These are phyloP conservation scores for Coemansia reversa DNA, from an alignment of 192 early-diverging fungal species.

Conservation along the genomic window DNA sequence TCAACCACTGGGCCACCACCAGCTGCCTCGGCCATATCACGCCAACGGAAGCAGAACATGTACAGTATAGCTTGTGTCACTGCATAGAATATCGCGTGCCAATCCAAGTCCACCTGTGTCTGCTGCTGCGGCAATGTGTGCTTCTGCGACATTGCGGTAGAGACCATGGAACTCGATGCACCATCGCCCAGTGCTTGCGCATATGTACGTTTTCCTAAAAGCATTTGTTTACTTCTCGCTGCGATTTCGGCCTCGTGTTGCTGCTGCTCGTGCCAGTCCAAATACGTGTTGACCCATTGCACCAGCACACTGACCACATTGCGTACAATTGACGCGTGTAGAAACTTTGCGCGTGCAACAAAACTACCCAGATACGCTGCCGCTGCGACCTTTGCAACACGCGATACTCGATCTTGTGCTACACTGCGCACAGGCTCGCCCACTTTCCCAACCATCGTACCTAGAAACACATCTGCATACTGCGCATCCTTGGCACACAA, in stretches of 20 bases:
- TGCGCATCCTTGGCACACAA: slow-evolving; percentile 62
- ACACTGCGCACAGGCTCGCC: slow-evolving; percentile 46
- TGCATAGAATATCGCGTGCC: slow-evolving; percentile 81
- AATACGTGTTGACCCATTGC: slow-evolving; percentile 64
- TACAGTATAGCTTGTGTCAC: slow-evolving; percentile 88
- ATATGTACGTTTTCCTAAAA: slow-evolving; percentile 1
- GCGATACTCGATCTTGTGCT: slow-evolving; percentile 57
- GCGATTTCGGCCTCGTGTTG: slow-evolving; percentile 9
- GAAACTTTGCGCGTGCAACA: slow-evolving; percentile 80
- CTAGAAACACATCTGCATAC: slow-evolving; percentile 77
- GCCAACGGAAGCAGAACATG: slow-evolving; percentile 94
- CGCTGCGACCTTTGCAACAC: slow-evolving; percentile 71
- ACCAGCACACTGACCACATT: slow-evolving; percentile 67
- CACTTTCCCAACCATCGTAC: slow-evolving; percentile 64
- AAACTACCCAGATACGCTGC: slow-evolving; percentile 85
- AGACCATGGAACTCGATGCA: background rate
- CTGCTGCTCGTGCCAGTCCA: slow-evolving; percentile 65
- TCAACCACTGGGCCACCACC: slow-evolving; percentile 28
- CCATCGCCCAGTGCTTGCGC: background rate
- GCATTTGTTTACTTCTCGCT: background rate
- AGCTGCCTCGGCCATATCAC: slow-evolving; percentile 61
- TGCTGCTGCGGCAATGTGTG: background rate
- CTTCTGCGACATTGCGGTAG: background rate
- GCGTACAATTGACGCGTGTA: slow-evolving; percentile 64
- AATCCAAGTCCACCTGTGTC: slow-evolving; percentile 55